Evolutionary conservation across 768 basidiomycete genomes (phyloP), one percentile per base, ranked within the genome.

Genomic region (Tricholoma hemisulphureum): DNA sequence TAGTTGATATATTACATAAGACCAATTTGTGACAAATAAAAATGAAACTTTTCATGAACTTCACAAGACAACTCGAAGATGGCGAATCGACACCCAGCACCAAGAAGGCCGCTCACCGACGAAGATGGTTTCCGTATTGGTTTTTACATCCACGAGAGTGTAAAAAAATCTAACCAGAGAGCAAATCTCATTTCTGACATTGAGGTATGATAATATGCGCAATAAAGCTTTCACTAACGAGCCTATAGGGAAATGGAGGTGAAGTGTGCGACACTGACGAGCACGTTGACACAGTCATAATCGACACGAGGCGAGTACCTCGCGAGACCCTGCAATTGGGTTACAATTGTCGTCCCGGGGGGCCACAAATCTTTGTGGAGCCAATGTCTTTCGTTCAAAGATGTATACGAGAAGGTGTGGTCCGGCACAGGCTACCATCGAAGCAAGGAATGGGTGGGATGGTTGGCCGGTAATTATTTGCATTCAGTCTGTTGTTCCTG

Each of bases 91-190:
- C 11, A 35, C 13, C 34, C 46, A n/a, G 34, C 20, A 54, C 9
- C 14, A 11, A 24, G 13, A 16, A 24, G 56, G 26, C 21, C 21
- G 16, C 72, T 76, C 45, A 48, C 53, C 18, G 56, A 67, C 48
- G 57, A 67, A 20, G 28, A 68, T 9, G 73, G 70, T 1, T 29
- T 60, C 14, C 67, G 72, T 1, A 60, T 72, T 18, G 63, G 58
- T 14, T 76, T 80, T 57, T 69, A 64, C 48, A 58, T 80, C 1
- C 73, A 80, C 62, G 35, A 58, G 8, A 73, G 67, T 35, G 70
- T 79, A 43, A 65, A 61, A 14, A 55, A 54, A 6, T 13, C 6
- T 5, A 60, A 61, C 20, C 56, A 59, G 16, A 65, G 63, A 24
- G 11, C 41, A 1, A 65, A 62, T 1, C 61, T 77, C 11, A 67